These are phyloP conservation scores for Flaveria trinervia DNA, from an alignment of 129 eudicot species.

Conservation along the genomic window DNA sequence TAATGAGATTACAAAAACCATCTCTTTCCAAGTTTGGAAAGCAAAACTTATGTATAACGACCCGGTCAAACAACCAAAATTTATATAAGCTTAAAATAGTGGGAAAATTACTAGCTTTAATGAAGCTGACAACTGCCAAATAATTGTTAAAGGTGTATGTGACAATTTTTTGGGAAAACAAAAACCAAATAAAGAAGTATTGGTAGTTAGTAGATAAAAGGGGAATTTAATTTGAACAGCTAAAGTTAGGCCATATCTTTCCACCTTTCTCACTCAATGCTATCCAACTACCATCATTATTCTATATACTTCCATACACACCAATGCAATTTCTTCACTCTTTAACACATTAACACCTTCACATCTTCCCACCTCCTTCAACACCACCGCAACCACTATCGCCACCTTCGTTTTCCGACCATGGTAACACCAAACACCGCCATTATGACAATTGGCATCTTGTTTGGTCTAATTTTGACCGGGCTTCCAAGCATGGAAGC, in stretches of 20 bases:
- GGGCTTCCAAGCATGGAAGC: constrained; percentile 32
- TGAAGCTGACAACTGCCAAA: constrained; percentile 44
- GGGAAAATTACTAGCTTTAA: constrained; percentile 15
- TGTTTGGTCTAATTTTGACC: constrained; percentile 13
- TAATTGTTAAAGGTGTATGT: constrained; percentile 22
- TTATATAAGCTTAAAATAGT: background rate
- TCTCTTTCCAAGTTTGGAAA: background rate
- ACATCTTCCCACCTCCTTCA: background rate
- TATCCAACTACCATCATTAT: constrained; percentile 35
- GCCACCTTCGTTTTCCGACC: background rate
- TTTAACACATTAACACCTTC: constrained; percentile 24
- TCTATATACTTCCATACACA: constrained; percentile 33
- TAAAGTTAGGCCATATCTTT: constrained; percentile 37
- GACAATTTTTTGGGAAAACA: constrained; percentile 7
- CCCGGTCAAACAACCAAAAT: constrained; percentile 5
- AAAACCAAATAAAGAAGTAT: constrained; percentile 41
- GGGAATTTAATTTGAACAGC: constrained; percentile 45
- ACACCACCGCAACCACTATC: background rate
- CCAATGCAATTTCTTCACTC: constrained; percentile 30
- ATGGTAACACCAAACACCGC: constrained; percentile 34
- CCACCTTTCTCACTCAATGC: constrained; percentile 49
- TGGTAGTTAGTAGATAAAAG: constrained; percentile 46
- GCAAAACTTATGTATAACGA: background rate
- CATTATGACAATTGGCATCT: constrained; percentile 25
- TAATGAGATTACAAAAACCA: background rate